Evolutionary conservation across 129 eudicot genomes (phyloP).

Genomic region (Logfia minima): DNA sequence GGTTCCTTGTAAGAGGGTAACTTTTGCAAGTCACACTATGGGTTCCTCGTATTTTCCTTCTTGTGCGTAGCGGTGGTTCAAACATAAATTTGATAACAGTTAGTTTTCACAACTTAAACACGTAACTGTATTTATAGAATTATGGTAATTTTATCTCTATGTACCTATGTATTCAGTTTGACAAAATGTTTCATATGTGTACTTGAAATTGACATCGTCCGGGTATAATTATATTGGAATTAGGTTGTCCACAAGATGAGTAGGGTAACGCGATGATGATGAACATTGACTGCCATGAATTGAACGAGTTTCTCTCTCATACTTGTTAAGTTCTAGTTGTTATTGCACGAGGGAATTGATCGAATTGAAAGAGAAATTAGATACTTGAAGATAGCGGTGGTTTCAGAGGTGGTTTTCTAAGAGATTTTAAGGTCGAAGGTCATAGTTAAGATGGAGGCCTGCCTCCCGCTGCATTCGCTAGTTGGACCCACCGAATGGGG

Average conservation of each 20-base stretch:
- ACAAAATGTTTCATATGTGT: background rate
- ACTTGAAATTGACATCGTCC: background rate
- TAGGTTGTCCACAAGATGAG: background rate
- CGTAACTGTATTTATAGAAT: no score
- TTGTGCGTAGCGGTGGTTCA: no score
- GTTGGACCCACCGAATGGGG: constrained; percentile 30
- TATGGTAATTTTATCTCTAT: background rate
- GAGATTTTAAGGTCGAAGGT: constrained; percentile 53
- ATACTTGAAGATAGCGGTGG: constrained; percentile 47
- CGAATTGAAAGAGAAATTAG: constrained; percentile 17
- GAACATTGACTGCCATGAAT: background rate
- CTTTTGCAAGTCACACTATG: no score
- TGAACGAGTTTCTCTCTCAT: constrained; percentile 14
- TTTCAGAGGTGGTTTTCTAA: constrained; percentile 49
- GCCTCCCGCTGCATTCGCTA: constrained; percentile 37
- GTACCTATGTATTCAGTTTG: background rate
- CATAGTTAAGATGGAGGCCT: constrained; percentile 39
- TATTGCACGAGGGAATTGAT: constrained; percentile 46
- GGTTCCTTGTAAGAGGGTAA: no score
- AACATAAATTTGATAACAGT: no score
- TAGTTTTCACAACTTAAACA: background rate
- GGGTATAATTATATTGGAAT: background rate
- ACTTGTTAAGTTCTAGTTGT: constrained; percentile 19
- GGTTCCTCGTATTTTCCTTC: no score
- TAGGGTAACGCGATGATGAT: background rate